Conservation (phyloP, 2,329 filamentous ascomycete species). For the Zymoseptoria ardabiliae region DNA sequence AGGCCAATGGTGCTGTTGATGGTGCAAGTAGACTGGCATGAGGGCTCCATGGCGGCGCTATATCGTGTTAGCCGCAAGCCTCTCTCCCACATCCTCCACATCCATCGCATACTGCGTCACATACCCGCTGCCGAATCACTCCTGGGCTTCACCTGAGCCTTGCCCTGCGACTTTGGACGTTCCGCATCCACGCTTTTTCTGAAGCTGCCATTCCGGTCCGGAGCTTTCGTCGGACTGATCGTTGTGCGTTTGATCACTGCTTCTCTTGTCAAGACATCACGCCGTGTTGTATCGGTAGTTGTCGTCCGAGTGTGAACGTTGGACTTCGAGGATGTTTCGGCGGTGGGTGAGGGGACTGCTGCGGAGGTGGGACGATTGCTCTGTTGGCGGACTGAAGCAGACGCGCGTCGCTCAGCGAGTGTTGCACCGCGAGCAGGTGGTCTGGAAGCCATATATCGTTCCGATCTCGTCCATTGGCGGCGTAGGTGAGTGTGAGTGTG, state of each 20-base stretch:
- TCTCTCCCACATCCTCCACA: background rate
- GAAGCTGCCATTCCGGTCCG: slow-evolving; percentile 5
- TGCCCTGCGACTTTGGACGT: slow-evolving; percentile 8
- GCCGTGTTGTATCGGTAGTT: slow-evolving; percentile 14
- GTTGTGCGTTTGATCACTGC: slow-evolving; percentile 15
- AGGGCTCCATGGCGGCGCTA: slow-evolving; percentile 61
- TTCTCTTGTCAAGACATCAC: slow-evolving; percentile 13
- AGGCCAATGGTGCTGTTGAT: slow-evolving; percentile 64
- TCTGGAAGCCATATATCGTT: slow-evolving; percentile 20
- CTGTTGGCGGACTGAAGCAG: slow-evolving; percentile 21
- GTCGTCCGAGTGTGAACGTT: slow-evolving; percentile 13
- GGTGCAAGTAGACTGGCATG: slow-evolving; percentile 66
- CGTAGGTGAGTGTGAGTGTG: background rate
- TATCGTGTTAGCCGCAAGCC: background rate
- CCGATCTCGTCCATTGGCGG: slow-evolving; percentile 8
- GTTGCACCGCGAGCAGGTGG: slow-evolving; percentile 20
- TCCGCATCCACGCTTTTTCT: slow-evolving; percentile 15
- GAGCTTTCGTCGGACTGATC: slow-evolving; percentile 13
- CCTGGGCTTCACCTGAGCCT: slow-evolving; percentile 7
- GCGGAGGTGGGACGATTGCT: slow-evolving; percentile 20
- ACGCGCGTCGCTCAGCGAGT: slow-evolving; percentile 23
- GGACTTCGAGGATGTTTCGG: slow-evolving; percentile 10
- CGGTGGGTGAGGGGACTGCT: slow-evolving; percentile 10
- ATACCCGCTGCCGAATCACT: slow-evolving; percentile 14
- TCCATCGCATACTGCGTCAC: background rate